A percentile compares a stretch with the other conserved stretches of the same genome.
phyloP scores from a whole-genome alignment of 805 yeast genomes.

The Saturnispora hagleri region DNA sequence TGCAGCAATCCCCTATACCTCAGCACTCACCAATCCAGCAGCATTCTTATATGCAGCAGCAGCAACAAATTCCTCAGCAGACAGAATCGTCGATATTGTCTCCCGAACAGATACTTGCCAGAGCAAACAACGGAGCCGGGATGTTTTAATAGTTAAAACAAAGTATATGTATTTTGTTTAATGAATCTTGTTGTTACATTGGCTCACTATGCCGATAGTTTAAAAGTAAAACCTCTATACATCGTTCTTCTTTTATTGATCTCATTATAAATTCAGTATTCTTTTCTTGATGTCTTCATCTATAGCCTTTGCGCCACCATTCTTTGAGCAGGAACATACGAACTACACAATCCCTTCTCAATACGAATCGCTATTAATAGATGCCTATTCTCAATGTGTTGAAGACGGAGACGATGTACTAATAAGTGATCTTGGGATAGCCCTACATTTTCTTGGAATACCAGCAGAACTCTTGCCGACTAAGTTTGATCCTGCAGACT shows the following conservation, averaged over 20 bases:
- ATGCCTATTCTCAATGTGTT: conserved; percentile 33
- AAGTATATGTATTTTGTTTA: neutral
- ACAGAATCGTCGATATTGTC: conserved; percentile 16
- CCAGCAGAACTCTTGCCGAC: conserved; percentile 7
- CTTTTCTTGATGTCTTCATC: neutral
- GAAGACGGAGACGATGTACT: conserved; percentile 30
- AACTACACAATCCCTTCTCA: conserved; percentile 29
- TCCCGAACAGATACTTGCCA: conserved; percentile 29
- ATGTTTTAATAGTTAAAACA: neutral
- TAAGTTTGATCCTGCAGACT: neutral
- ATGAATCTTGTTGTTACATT: neutral
- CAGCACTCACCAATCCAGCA: neutral
- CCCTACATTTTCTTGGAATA: conserved; percentile 3
- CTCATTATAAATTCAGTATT: neutral
- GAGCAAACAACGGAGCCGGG: conserved; percentile 15
- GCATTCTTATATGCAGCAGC: conserved; percentile 1
- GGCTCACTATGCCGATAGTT: neutral
- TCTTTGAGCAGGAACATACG: conserved; percentile 4
- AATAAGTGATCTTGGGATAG: conserved; percentile 19
- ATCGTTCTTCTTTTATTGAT: neutral
- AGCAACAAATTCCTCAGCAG: conserved; percentile 9
- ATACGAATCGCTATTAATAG: conserved; percentile 37
- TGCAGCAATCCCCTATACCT: neutral
- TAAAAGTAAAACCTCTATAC: neutral
- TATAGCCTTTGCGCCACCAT: conserved; percentile 12